These are phyloP conservation scores for Inga oerstediana DNA, from an alignment of 306 rosid genomes.

Conservation along the genomic window DNA sequence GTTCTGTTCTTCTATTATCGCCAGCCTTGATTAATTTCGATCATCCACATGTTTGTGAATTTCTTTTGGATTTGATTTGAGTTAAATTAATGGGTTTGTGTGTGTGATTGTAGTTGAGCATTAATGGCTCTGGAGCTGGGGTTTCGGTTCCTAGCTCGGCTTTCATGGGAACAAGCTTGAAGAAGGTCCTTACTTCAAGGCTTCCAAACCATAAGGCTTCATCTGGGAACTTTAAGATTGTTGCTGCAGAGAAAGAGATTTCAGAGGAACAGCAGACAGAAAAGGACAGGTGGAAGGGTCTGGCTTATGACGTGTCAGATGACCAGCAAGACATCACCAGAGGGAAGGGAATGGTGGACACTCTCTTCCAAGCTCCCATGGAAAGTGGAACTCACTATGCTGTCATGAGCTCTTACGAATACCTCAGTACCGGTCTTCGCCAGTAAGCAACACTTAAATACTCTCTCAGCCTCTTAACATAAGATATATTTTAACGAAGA, in stretches of 20 bases:
- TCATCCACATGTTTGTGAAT: background rate
- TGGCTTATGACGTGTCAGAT: slow-evolving; percentile 68
- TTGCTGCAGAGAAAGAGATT: slow-evolving; percentile 57
- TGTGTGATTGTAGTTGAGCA: slow-evolving; percentile 61
- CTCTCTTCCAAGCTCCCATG: slow-evolving; percentile 80
- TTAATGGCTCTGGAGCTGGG: slow-evolving; percentile 61
- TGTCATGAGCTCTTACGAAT: slow-evolving; percentile 81
- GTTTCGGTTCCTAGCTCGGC: slow-evolving; percentile 64
- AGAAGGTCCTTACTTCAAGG: slow-evolving; percentile 62
- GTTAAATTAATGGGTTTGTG: no score
- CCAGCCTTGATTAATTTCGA: background rate
- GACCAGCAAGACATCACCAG: slow-evolving; percentile 95
- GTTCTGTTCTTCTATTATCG: background rate
- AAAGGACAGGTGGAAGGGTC: slow-evolving; percentile 70
- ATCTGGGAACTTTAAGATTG: slow-evolving; percentile 56
- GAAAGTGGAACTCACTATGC: slow-evolving; percentile 70
- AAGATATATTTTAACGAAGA: no score
- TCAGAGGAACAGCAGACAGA: slow-evolving; percentile 58
- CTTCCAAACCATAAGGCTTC: slow-evolving; percentile 49
- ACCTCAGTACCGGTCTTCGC: slow-evolving; percentile 73
- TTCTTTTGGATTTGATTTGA: no score
- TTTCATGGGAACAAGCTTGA: slow-evolving; percentile 79
- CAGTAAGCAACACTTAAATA: slow-evolving; percentile 30
- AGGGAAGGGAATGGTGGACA: slow-evolving; percentile 89
- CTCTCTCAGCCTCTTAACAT: no score